Evolutionary conservation across 257 asterid species (phyloP), one percentile per base, ranked within the genome.

Genomic region (Coffea eugenioides): DNA sequence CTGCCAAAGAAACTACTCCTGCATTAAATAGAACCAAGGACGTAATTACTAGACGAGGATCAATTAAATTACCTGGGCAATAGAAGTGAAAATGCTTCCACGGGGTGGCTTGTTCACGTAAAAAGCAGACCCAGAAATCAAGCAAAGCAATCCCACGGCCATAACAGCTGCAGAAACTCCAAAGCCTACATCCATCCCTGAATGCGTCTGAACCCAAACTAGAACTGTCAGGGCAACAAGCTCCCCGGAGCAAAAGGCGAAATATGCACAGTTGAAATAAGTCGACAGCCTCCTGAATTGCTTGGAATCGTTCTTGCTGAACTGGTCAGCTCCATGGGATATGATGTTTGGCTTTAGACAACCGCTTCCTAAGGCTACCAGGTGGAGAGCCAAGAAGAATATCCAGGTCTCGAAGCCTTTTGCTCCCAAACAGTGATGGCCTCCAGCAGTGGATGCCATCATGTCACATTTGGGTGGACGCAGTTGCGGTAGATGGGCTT

Each of bases 301-400:
- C 75, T 68, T 83, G 12, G 80, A 23, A 52, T 81, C 86, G 31
- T 76, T 52, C 68, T 81, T 84, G 6, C 82, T 61, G 76, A 92
- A 89, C 82, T 92, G 97, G 70, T 90, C 92, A 6, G 97, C 97
- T 1, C 92, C 97, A 15, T 88, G 97, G 0, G 95, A 88, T 76
- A 92, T 92, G 45, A 92, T 92, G 77, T 90, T 92, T 2, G 95
- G 95, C 86, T 92, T 92, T 74, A 92, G 68, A 69, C 92, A 92
- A 0, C 97, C 97, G 69, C 97, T 92, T 59, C 97, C 97, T 12
- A 90, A 68, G 12, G 97, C 97, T 56, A 92, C 94, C 51, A 92
- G 84, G 79, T 87, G 90, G 8, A 92, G 85, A 6, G 95, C 97
- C 71, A 87, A 82, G 71, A 82, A 92, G 81, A 92, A 88, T 74